Evolutionary conservation across 2,329 filamentous ascomycete genomes (phyloP).

Genomic region (Helicocarpus griseus): DNA sequence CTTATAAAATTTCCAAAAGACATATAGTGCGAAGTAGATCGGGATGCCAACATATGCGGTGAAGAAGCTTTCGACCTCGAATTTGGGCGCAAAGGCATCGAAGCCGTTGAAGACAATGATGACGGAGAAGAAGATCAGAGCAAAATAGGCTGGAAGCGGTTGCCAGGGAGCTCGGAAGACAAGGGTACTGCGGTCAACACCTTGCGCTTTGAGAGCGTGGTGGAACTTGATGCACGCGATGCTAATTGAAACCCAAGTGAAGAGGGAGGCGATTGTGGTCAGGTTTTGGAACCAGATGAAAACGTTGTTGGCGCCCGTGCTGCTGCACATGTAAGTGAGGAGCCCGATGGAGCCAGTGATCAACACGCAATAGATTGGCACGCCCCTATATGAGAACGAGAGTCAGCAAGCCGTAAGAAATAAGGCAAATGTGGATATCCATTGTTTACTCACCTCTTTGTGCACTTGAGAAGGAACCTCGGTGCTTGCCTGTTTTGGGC

Average conservation of each 20-base stretch:
- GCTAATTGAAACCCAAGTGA: slow-evolving; percentile 40
- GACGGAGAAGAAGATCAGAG: slow-evolving; percentile 50
- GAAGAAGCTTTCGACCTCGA: slow-evolving; percentile 35
- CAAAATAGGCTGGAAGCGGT: slow-evolving; percentile 51
- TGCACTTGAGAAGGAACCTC: slow-evolving; percentile 40
- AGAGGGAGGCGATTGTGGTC: slow-evolving; percentile 33
- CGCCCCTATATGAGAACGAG: slow-evolving; percentile 20
- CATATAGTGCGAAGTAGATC: slow-evolving; percentile 31
- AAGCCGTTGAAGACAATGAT: slow-evolving; percentile 60
- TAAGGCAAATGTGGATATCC: slow-evolving; percentile 18
- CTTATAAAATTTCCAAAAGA: slow-evolving; percentile 20
- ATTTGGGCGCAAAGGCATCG: slow-evolving; percentile 20
- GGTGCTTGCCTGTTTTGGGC: slow-evolving; percentile 44
- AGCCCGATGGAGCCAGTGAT: slow-evolving; percentile 33
- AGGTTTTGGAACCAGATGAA: slow-evolving; percentile 41
- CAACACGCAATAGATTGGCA: slow-evolving; percentile 35
- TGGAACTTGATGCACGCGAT: slow-evolving; percentile 40
- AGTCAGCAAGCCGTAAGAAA: slow-evolving; percentile 14
- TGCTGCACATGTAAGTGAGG: slow-evolving; percentile 37
- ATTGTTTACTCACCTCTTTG: slow-evolving; percentile 30
- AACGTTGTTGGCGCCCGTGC: slow-evolving; percentile 27
- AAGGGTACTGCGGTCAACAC: slow-evolving; percentile 26
- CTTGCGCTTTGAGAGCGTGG: slow-evolving; percentile 31
- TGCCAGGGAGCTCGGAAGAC: slow-evolving; percentile 36
- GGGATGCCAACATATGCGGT: slow-evolving; percentile 37